A percentile compares a stretch with the other conserved stretches of the same genome.
These are phyloP conservation scores for Paulownia fortunei DNA, from an alignment of 257 asterid genomes.

Conservation along the genomic window DNA sequence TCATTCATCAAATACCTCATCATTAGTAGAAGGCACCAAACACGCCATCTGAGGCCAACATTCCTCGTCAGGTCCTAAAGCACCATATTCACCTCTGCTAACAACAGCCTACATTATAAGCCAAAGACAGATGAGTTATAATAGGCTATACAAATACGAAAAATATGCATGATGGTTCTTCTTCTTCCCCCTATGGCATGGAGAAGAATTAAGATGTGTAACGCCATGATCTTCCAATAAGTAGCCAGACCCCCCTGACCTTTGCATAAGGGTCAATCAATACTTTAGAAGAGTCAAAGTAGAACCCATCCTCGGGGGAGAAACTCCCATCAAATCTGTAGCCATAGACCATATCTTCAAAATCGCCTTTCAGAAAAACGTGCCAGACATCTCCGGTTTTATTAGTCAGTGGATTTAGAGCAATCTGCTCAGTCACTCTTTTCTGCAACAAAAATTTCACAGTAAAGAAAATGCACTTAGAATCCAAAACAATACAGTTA, in stretches of 20 bases:
- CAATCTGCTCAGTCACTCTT: constrained; percentile 79
- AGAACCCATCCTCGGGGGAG: constrained; percentile 82
- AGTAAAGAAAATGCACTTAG: constrained; percentile 1
- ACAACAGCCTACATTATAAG: constrained; percentile 63
- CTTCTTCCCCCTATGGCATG: neutral
- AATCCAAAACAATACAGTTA: neutral
- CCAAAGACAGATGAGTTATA: constrained; percentile 26
- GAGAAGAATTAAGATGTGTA: neutral
- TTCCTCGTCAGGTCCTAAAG: constrained; percentile 63
- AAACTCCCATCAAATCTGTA: constrained; percentile 77
- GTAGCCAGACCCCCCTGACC: constrained; percentile 50
- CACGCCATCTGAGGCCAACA: constrained; percentile 97
- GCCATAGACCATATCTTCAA: constrained; percentile 78
- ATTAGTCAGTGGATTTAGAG: constrained; percentile 66
- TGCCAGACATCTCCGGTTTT: constrained; percentile 99
- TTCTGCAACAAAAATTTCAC: constrained; percentile 56
- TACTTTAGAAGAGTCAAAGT: constrained; percentile 73
- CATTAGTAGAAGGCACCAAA: constrained; percentile 62
- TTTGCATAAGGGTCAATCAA: constrained; percentile 93
- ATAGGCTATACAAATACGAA: neutral
- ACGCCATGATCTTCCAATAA: neutral
- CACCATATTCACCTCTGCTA: constrained; percentile 82
- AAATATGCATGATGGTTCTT: neutral
- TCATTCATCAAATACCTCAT: constrained; percentile 57
- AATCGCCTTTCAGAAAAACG: constrained; percentile 82